phyloP scores from a whole-genome alignment of 169 alveolate species.

The Cryptosporidium felis region DNA sequence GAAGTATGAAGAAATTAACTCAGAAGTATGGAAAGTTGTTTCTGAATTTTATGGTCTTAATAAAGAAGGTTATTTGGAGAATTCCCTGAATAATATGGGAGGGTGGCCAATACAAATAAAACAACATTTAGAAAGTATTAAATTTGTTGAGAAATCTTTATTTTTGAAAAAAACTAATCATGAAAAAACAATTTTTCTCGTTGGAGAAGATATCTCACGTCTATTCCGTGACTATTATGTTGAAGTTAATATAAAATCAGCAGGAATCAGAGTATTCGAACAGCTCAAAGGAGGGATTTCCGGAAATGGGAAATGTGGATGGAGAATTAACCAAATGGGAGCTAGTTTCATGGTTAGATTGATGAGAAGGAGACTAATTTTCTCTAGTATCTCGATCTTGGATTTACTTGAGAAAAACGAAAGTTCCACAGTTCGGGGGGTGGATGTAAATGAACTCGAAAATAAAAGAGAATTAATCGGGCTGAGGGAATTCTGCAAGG shows the following conservation, averaged over 20 bases:
- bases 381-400: slow-evolving; percentile 5
- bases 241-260: not conserved
- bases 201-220: not conserved
- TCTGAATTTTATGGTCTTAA: slow-evolving; percentile 17
- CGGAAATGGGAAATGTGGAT: slow-evolving; percentile 9
- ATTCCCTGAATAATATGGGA: not conserved
- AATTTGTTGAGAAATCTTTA: not conserved
- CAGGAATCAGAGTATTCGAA: slow-evolving; percentile 21
- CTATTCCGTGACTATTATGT: not conserved
- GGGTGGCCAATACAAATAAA: not conserved
- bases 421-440: not conserved
- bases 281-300: slow-evolving; percentile 25
- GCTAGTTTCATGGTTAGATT: slow-evolving; percentile 11
- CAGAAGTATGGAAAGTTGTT: not conserved
- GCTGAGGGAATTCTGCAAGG: not conserved
- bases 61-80: not conserved
- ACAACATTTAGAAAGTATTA: not conserved
- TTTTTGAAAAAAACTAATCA: not conserved
- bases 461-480: slow-evolving; percentile 13
- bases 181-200: slow-evolving; percentile 8
- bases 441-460: not conserved
- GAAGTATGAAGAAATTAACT: not conserved
- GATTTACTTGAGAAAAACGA: not conserved
- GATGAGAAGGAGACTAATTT: slow-evolving; percentile 32
- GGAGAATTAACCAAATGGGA: slow-evolving; percentile 31